phyloP scores from a whole-genome alignment of 805 yeast species.

The Metschnikowia vanudenii region DNA sequence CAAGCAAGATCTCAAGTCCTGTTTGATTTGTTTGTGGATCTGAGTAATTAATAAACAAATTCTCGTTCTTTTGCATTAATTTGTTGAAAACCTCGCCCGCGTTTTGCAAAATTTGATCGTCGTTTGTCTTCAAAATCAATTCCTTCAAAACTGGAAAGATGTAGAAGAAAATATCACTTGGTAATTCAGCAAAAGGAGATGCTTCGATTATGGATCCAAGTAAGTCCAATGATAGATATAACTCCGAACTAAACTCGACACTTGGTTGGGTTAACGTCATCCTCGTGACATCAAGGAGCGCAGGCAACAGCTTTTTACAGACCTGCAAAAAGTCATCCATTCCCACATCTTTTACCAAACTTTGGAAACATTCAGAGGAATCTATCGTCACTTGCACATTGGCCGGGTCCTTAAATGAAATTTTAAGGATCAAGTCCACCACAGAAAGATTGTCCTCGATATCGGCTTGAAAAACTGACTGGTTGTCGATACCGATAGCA shows the following conservation, averaged over 20 bases:
- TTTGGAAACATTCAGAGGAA: constrained; percentile 65
- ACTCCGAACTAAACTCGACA: constrained; percentile 58
- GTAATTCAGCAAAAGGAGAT: constrained; percentile 37
- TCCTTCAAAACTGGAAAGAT: constrained; percentile 44
- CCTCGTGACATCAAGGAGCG: constrained; percentile 38
- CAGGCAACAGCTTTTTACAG: constrained; percentile 54
- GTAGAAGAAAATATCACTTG: constrained; percentile 40
- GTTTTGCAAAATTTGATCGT: constrained; percentile 73
- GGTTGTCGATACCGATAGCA: constrained; percentile 44
- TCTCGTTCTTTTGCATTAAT: constrained; percentile 46
- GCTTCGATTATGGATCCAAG: constrained; percentile 50
- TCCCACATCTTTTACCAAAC: constrained; percentile 50
- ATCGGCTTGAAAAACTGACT: constrained; percentile 23
- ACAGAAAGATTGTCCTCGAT: constrained; percentile 30
- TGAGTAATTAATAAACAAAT: constrained; percentile 30
- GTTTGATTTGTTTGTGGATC: constrained; percentile 35
- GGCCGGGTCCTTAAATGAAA: constrained; percentile 71
- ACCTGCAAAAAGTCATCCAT: constrained; percentile 44
- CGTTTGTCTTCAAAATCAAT: constrained; percentile 49
- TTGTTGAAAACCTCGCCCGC: constrained; percentile 73
- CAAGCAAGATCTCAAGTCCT: constrained; percentile 58
- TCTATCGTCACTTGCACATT: constrained; percentile 69
- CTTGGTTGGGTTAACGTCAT: constrained; percentile 22
- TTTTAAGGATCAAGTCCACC: constrained; percentile 55
- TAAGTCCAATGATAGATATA: constrained; percentile 57